A percentile compares a stretch with the other conserved stretches of the same genome.
Conservation (phyloP, 2,329 filamentous ascomycete genomes). For the Myriosclerotinia curreyana region DNA sequence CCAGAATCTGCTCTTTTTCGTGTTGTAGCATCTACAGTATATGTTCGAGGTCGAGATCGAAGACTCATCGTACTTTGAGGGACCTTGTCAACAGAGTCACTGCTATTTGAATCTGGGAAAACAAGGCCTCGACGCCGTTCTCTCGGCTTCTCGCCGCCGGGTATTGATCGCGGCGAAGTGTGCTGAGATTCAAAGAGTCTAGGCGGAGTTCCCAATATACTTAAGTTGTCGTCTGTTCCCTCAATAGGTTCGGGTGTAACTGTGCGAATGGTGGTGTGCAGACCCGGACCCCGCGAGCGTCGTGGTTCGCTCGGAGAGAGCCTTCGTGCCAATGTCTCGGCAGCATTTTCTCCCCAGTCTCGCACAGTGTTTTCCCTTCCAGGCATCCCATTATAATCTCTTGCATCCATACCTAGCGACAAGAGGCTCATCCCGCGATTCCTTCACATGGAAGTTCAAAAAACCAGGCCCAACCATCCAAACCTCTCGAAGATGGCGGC, state of each 20-base stretch:
- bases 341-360: conserved; percentile 35
- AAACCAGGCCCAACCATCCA: conserved; percentile 27
- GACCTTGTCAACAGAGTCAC: conserved; percentile 30
- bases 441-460: conserved; percentile 32
- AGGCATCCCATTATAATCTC: conserved; percentile 40
- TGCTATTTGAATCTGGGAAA: conserved; percentile 57
- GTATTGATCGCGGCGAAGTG: conserved; percentile 49
- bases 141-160: conserved; percentile 43
- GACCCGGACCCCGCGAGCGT: conserved; percentile 34
- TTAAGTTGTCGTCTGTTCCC: conserved; percentile 31
- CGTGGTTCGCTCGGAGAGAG: conserved; percentile 29
- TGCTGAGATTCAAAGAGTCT: conserved; percentile 41
- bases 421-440: conserved; percentile 43
- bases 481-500: conserved; percentile 14
- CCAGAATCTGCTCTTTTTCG: conserved; percentile 40
- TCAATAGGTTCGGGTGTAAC: conserved; percentile 60
- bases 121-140: conserved; percentile 56
- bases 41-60: conserved; percentile 47
- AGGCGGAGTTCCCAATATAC: conserved; percentile 21
- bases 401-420: conserved; percentile 48
- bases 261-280: conserved; percentile 54
- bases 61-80: conserved; percentile 31
- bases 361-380: conserved; percentile 37
- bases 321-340: conserved; percentile 33
- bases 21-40: conserved; percentile 47